phyloP scores from a whole-genome alignment of 768 basidiomycete species.

The Lentinula aciculospora region DNA sequence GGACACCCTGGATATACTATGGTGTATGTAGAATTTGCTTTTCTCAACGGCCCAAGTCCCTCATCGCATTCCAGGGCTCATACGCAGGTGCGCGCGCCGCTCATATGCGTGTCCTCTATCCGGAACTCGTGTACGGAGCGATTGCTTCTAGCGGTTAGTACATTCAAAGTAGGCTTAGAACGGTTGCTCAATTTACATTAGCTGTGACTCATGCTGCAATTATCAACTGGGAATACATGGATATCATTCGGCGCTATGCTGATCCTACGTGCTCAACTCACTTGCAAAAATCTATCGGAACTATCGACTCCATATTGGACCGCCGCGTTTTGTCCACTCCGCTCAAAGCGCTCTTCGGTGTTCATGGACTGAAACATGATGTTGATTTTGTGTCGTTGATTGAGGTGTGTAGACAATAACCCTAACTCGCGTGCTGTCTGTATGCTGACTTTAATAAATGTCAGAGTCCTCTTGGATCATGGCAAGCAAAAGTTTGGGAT shows the following conservation, averaged over 20 bases:
- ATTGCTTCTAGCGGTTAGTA: slow-evolving; percentile 77
- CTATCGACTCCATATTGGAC: slow-evolving; percentile 59
- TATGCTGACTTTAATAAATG: background rate
- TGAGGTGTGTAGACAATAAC: slow-evolving; percentile 32
- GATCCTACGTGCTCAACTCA: slow-evolving; percentile 56
- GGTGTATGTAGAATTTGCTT: slow-evolving; percentile 48
- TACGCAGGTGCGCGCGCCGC: slow-evolving; percentile 94
- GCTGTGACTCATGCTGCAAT: slow-evolving; percentile 83
- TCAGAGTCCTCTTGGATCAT: slow-evolving; percentile 58
- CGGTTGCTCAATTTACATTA: slow-evolving; percentile 20
- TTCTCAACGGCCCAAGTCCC: too few relatives aligned
- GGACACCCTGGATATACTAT: slow-evolving; percentile 88
- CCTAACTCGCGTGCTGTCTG: background rate
- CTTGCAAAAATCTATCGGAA: slow-evolving; percentile 49
- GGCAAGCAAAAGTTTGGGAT: slow-evolving; percentile 91
- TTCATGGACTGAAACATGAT: slow-evolving; percentile 60
- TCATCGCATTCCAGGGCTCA: slow-evolving; percentile 50
- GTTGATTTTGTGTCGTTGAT: slow-evolving; percentile 74
- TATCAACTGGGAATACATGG: slow-evolving; percentile 85
- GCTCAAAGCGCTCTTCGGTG: slow-evolving; percentile 75
- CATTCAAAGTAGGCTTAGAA: background rate
- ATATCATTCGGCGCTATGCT: slow-evolving; percentile 68
- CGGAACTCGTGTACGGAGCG: slow-evolving; percentile 83
- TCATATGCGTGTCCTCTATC: slow-evolving; percentile 84
- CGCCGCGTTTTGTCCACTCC: slow-evolving; percentile 36